Evolutionary conservation across 208 protist species (phyloP).

Genomic region (Zelonia costaricensis): DNA sequence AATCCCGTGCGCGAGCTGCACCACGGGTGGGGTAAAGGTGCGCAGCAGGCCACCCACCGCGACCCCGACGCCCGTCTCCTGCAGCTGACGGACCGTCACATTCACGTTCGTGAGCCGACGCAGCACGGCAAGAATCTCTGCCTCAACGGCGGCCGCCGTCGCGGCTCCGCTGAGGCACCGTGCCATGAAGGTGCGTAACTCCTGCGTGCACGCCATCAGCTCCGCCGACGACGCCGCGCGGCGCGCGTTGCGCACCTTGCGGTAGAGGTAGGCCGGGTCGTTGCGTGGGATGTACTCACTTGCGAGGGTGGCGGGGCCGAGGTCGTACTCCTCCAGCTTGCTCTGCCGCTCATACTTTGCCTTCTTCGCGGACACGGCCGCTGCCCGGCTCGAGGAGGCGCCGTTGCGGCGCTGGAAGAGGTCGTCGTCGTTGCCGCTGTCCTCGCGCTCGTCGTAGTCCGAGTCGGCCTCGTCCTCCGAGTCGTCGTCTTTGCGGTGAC

Average conservation of each 20-base stretch:
- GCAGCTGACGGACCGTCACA: slow-evolving; percentile 68
- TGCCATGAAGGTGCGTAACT: slow-evolving; percentile 11
- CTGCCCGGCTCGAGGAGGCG: slow-evolving; percentile 14
- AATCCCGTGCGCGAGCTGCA: slow-evolving; percentile 59
- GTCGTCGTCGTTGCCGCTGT: slow-evolving; percentile 8
- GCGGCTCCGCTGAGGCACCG: slow-evolving; percentile 15
- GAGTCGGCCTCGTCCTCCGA: slow-evolving; percentile 5
- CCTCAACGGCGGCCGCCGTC: slow-evolving; percentile 15
- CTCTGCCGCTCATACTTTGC: slow-evolving; percentile 28
- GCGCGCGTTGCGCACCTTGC: slow-evolving; percentile 32
- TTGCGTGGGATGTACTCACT: slow-evolving; percentile 22
- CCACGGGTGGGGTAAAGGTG: slow-evolving; percentile 38
- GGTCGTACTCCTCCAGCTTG: slow-evolving; percentile 34
- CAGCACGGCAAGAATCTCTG: slow-evolving; percentile 41
- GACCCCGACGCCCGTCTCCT: slow-evolving; percentile 50
- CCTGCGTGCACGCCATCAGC: slow-evolving; percentile 22
- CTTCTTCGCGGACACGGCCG: slow-evolving; percentile 30
- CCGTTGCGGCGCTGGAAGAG: slow-evolving; percentile 22
- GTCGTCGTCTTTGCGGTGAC: slow-evolving; percentile 7
- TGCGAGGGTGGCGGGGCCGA: slow-evolving; percentile 28
- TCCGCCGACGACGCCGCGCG: slow-evolving; percentile 20
- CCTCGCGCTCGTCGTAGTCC: slow-evolving; percentile 16
- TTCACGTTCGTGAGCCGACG: slow-evolving; percentile 35
- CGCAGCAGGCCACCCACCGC: slow-evolving; percentile 52
- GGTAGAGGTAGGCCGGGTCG: slow-evolving; percentile 45